Base-by-base conservation (phyloP, 73 alveolate species). In the Durusdinium trenchii region DNA sequence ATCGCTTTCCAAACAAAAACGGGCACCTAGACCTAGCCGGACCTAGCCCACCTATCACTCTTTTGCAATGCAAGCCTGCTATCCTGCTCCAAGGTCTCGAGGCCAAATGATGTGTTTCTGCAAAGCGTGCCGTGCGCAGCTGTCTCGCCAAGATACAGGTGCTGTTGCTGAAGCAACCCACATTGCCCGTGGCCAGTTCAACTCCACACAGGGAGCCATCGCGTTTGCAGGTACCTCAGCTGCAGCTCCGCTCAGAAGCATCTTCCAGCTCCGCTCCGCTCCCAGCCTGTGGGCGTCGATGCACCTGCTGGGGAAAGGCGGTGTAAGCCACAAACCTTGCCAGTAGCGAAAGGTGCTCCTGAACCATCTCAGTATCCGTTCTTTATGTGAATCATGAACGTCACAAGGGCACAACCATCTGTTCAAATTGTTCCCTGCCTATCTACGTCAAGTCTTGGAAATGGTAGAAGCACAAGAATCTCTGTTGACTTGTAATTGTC, bases 261-360 rank as follows among this genome's bases (percentile, higher is more conserved):
- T n/a, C n/a, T n/a, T n/a, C n/a, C n/a, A n/a, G n/a, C n/a, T n/a
- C n/a, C n/a, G n/a, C n/a, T n/a, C n/a, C n/a, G n/a, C n/a, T n/a
- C 45, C 26, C 46, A 28, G 60, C 82, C 95, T 86, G 3, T 64
- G 10, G 48, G 0, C 20, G 95, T 87, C 47, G 81, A 32, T 5
- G 95, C 69, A 35, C 95, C 95, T 10, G 95, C 84, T 10, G 95
- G 84, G 43, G 95, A 47, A 6, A 26, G 40, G n/a, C 95, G 95
- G 52, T 62, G 95, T 85, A 87, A 62, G 35, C 95, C 95, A 48
- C 95, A 87, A 64, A 87, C 85, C 85, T 85, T 85, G 61, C 45
- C 35, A 46, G 46, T 20, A n/a, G 69, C 95, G 75, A 87, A 87
- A 1, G 95, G 95, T 32, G 95, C 35, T 9, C 95, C 95, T 87